Evolutionary conservation across 1,284 basidiomycete genomes (phyloP).

Genomic region (Spongiforma sp.): DNA sequence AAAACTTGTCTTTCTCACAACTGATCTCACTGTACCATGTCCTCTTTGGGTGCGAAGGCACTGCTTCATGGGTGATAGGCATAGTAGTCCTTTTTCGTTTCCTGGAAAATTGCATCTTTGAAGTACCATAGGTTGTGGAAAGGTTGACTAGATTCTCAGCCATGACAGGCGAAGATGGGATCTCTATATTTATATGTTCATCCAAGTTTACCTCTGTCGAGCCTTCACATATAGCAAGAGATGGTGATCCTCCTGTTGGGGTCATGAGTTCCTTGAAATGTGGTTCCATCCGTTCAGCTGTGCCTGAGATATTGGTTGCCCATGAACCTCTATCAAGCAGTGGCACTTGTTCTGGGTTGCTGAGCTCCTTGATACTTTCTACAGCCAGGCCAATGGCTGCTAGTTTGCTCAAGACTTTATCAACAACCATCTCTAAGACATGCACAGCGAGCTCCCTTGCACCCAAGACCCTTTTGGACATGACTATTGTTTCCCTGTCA

Average conservation of each 20-base stretch:
- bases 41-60: background rate
- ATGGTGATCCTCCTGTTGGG: background rate
- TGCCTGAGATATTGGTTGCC: background rate
- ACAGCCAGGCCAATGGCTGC: constrained; percentile 1
- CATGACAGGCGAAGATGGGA: background rate
- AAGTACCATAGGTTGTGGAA: background rate
- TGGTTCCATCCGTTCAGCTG: background rate
- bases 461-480: background rate
- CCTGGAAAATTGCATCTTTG: background rate
- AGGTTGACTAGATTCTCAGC: background rate
- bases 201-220: background rate
- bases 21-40: background rate
- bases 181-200: background rate
- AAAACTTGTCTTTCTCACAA: background rate
- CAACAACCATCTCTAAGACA: constrained; percentile 1
- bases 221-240: background rate
- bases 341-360: background rate
- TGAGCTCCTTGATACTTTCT: constrained; percentile 3
- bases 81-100: background rate
- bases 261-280: background rate
- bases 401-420: background rate
- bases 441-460: constrained; percentile 1
- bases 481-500: background rate
- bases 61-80: background rate
- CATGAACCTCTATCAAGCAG: background rate